Evolutionary conservation across 2,329 filamentous ascomycete genomes (phyloP), one percentile per base, ranked within the genome.

Genomic region (Trichoderma harzianum): DNA sequence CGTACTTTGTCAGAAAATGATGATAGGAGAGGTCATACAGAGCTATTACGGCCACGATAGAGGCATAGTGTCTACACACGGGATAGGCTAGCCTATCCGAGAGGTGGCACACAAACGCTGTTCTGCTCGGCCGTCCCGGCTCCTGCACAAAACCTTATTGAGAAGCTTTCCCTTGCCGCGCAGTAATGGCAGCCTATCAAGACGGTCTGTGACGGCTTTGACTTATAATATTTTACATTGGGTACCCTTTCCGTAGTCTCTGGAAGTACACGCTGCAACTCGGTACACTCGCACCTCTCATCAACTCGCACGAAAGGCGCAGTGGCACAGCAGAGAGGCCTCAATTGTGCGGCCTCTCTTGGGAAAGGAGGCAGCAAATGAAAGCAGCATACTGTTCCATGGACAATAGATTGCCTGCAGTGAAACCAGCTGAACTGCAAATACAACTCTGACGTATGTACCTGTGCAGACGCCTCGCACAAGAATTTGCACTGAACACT

Each of bases 351-450:
- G 58, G 30, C 43, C 30, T 61, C 32, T 16, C 0, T 5, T 18
- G n/a, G n/a, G 60, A 43, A 28, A 28, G 39, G 60, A 21, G 32
- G 34, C 14, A 63, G 12, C 21, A 43, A 63, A 63, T 26, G 14
- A 43, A 43, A 43, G 16, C 34, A 28, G 8, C 8, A 10, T 39
- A 12, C 16, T 63, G 60, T 18, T 55, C 24, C 12, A 60, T 34
- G 57, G 57, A 60, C 30, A 34, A 53, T 32, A 21, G 39, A 34
- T 51, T 34, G 18, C 57, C 39, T 57, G 68, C 43, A 24, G 61
- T 66, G 51, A 71, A 71, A 71, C 69, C 21, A 62, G 61, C 43
- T 64, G 21, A 58, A 58, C 32, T 32, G 51, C 43, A 43, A 60
- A 47, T 58, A 36, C 34, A 26, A 65, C 69, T 60, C 34, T 71